phyloP scores from a whole-genome alignment of 169 alveolate species.

The Miamiensis avidus region DNA sequence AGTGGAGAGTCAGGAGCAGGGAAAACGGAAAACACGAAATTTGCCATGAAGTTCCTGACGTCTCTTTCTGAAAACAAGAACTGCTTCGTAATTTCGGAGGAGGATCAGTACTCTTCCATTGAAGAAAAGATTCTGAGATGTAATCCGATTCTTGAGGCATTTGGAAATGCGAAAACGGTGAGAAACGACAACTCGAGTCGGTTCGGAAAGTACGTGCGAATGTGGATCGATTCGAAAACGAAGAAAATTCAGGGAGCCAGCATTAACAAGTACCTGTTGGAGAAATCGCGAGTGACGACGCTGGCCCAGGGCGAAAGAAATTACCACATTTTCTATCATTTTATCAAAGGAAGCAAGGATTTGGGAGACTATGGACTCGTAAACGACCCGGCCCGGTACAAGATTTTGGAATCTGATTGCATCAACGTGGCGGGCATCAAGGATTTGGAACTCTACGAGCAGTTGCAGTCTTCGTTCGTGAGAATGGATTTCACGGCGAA shows the following conservation, averaged over 20 bases:
- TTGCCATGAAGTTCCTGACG: conserved; percentile 77
- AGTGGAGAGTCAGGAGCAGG: conserved; percentile 99
- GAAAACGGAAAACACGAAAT: conserved; percentile 99
- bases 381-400: not conserved
- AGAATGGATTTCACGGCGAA: not conserved
- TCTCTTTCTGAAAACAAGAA: conserved; percentile 16
- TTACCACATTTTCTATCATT: conserved; percentile 96
- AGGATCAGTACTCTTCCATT: not conserved
- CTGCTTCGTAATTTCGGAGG: not conserved
- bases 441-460: conserved; percentile 2
- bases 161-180: conserved; percentile 98
- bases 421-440: not conserved
- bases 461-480: not conserved
- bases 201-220: conserved; percentile 96
- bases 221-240: conserved; percentile 70
- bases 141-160: conserved; percentile 97
- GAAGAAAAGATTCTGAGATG: conserved; percentile 88
- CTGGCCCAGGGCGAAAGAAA: conserved; percentile 94
- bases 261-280: conserved; percentile 91
- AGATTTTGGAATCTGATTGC: not conserved
- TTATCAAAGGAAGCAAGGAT: conserved; percentile 45
- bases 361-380: not conserved
- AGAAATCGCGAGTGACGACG: conserved; percentile 95
- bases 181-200: conserved; percentile 97
- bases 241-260: conserved; percentile 93